Base-by-base conservation (phyloP, 306 rosid genomes). In the Dalbergia oliveri region DNA sequence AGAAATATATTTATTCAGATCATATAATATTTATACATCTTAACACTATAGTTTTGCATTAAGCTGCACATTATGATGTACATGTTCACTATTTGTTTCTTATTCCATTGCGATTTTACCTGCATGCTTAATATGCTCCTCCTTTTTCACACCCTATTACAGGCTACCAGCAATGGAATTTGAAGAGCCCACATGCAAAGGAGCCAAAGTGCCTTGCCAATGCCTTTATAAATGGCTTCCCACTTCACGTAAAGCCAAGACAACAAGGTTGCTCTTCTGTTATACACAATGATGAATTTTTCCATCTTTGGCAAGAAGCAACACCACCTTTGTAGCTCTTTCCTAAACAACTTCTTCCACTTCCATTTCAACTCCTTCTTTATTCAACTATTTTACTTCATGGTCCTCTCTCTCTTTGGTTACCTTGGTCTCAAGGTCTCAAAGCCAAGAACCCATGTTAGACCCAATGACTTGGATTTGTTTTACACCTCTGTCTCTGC, bases 401-500 rank as follows among this genome's bases (percentile, higher is more conserved):
- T 78, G 4, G n/a, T 69, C 26, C 14, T 88, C 64, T 88, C 97
- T 57, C 35, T 78, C 0, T 26, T 88, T 37, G 97, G 97, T 45
- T 87, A 47, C 78, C 5, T 85, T n/a, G 87, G 89, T 70, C 87
- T 92, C 63, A 90, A 79, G 71, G 0, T 82, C 45, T 75, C 88
- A 77, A 88, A 83, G 16, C 81, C 86, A 65, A 83, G 84, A 37
- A 59, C 73, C 43, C 66, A 31, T 8, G 0, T 65, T 44, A 51
- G n/a, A 8, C 88, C 84, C 0, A 79, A 63, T 0, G 54, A 80
- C 21, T 5, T 89, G 3, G 92, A 94, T 73, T 31, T 90, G 0
- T 90, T 92, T 45, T 94, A 73, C 88, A 92, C 97, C 3, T 86
- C 97, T 5, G 97, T 91, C 70, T 94, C 98, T 15, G 85, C 94